Base-by-base conservation (phyloP, 495 filamentous ascomycete species). In the Podospora sp. region DNA sequence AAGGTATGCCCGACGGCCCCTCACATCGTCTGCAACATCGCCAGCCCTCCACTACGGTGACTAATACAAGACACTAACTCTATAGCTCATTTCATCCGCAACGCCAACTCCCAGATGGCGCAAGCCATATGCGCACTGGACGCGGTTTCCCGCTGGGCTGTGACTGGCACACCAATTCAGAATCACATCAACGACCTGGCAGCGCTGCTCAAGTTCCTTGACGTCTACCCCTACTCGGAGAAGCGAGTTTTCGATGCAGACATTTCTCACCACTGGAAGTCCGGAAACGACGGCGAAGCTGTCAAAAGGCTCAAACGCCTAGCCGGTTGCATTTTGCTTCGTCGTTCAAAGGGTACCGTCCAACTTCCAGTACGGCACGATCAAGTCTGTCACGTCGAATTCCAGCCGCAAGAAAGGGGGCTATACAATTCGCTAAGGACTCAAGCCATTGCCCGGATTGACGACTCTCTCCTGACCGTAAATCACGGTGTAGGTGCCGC, bases 121-220 rank as follows among this genome's bases (percentile, higher is more conserved):
- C 63, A 65, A 20, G 79, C 81, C 8, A 56, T 75, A 0, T 81
- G 73, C 58, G 70, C 71, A 5, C 72, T 84, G 8, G 29, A 73
- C 2, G 65, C 79, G 0, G 68, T 64, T 4, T 67, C 69, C 12
- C 72, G 82, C 4, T 84, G 82, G 82, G 79, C 77, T 9, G 76
- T 83, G 0, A 83, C 77, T 0, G 81, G 77, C 0, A 83, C 81
- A 0, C 81, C 81, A 0, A 79, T 83, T 0, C 81, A 83, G 58
- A 83, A 83, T 50, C 69, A 70, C 0, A 70, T 83, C 0, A 65
- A 58, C 2, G 81, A 83, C 46, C 66, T 83, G 12, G 71, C 71
- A 6, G 68, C 71, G 0, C 68, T 81, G 5, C 69, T 83, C 7
- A 77, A 76, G 51, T 83, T 84, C 61, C 40, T 84, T 11, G 69